Percentiles rank a stretch among this genome's conserved stretches.
Evolutionary conservation across 1,139 yeast genomes (phyloP).

Genomic region (Yamadazyma mexicana): DNA sequence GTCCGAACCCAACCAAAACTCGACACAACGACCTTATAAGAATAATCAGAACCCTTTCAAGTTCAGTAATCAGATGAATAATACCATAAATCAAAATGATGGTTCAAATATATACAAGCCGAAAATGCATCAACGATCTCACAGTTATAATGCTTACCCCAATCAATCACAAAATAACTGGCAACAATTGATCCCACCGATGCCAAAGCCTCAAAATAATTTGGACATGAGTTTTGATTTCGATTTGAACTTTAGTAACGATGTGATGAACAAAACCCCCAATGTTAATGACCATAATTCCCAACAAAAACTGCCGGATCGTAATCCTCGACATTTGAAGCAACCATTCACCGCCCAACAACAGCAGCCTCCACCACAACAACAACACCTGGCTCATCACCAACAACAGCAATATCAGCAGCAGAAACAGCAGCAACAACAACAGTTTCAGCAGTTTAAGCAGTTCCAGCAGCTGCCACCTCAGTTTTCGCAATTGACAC

Average conservation of each 20-base stretch:
- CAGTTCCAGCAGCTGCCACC: constrained; percentile 1
- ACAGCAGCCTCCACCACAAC: background rate
- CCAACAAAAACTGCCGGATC: constrained; percentile 8
- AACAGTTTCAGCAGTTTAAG: background rate
- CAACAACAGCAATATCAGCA: no score
- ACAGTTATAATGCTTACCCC: constrained; percentile 10
- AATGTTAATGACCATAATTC: constrained; percentile 1
- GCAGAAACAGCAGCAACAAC: constrained; percentile 1
- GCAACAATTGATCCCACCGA: constrained; percentile 23
- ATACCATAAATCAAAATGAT: constrained; percentile 2
- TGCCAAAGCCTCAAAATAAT: constrained; percentile 16
- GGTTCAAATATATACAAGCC: background rate
- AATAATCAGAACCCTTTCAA: constrained; percentile 2
- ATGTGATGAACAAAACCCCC: constrained; percentile 9
- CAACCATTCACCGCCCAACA: background rate
- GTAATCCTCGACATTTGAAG: constrained; percentile 1
- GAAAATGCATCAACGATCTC: constrained; percentile 14
- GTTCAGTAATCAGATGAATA: constrained; percentile 2
- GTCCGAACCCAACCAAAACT: constrained; percentile 8
- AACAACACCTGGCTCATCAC: background rate
- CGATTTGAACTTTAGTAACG: constrained; percentile 11
- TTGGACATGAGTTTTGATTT: constrained; percentile 13
- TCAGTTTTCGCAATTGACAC: background rate
- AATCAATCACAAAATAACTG: constrained; percentile 14
- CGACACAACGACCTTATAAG: constrained; percentile 4